Base-by-base conservation (phyloP, 2,329 filamentous ascomycete species). In the Xylariaceae sp. region DNA sequence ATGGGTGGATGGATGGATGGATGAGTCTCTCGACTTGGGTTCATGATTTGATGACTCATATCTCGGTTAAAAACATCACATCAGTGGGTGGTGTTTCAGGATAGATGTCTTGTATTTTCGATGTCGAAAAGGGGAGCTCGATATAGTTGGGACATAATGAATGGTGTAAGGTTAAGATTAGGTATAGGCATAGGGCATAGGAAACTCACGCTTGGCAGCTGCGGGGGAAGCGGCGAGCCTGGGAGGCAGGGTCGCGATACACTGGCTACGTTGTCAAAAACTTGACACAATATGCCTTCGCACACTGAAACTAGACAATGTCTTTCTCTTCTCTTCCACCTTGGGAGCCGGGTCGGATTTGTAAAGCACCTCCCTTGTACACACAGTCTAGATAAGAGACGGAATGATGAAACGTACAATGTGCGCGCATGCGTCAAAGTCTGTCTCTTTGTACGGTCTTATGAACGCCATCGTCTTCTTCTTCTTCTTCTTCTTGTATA, bases 391-490 rank as follows among this genome's bases (percentile, higher is more conserved):
- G 31, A 18, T 14, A 24, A 6, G 21, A 24, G 21, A 24, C 11
- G 21, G 11, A 7, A 24, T 11, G 21, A 24, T 6, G 11, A 7
- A 7, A 31, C 56, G 36, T 49, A 68, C 67, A 42, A 70, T 70
- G 31, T 63, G 53, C 4, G 62, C 63, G 34, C 59, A 63, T 33
- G 55, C 61, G 6, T 67, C 64, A 48, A 63, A 65, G 49, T 69
- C 67, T 5, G 54, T 51, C 5, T 58, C 41, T 40, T 57, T 46
- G 39, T 67, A 69, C 3, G 54, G 60, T 36, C 69, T 61, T 35
- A 72, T 69, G 49, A 67, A 70, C 3, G 67, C 66, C 68, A 71
- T 71, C 31, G n/a, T n/a, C n/a, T n/a, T n/a, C n/a, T n/a, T n/a
- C n/a, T n/a, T n/a, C n/a, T n/a, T n/a, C n/a, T n/a, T n/a, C n/a